Evolutionary conservation across 2,329 filamentous ascomycete species (phyloP).

Genomic region (Fusarium keratoplasticum): DNA sequence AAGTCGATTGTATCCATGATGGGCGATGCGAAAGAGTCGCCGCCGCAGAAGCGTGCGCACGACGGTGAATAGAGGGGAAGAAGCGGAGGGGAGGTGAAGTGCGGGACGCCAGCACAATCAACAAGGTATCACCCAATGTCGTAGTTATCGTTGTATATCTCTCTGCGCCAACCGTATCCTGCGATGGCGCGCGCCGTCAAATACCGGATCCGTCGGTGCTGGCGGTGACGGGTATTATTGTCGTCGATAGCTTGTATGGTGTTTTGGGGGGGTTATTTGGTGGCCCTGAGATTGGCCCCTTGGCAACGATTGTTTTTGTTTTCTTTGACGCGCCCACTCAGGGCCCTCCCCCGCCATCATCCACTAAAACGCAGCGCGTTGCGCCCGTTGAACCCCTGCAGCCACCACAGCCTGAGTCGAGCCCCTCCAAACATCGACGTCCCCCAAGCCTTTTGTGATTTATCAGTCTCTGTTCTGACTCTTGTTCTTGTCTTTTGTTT

Average conservation of each 20-base stretch:
- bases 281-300: constrained; percentile 30
- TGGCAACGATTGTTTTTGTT: constrained; percentile 51
- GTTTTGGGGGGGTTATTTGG: constrained; percentile 31
- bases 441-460: constrained; percentile 6
- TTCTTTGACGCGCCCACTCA: constrained; percentile 46
- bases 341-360: constrained; percentile 36
- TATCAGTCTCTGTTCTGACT: constrained; percentile 6
- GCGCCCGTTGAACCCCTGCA: constrained; percentile 40
- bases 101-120: constrained; percentile 18
- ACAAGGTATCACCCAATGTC: constrained; percentile 26
- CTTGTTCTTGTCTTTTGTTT: constrained; percentile 11
- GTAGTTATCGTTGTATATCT: background rate
- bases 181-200: constrained; percentile 23
- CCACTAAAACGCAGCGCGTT: constrained; percentile 41
- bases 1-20: constrained; percentile 83
- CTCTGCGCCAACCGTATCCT: constrained; percentile 9
- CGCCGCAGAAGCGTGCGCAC: constrained; percentile 30
- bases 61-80: constrained; percentile 18
- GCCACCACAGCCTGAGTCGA: constrained; percentile 22
- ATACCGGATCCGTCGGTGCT: constrained; percentile 32
- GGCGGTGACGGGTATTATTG: constrained; percentile 22
- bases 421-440: constrained; percentile 38
- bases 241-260: constrained; percentile 18
- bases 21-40: constrained; percentile 41
- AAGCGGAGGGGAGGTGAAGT: constrained; percentile 13